Evolutionary conservation across 208 protist species (phyloP).

Genomic region (Naegleria lovaniensis): DNA sequence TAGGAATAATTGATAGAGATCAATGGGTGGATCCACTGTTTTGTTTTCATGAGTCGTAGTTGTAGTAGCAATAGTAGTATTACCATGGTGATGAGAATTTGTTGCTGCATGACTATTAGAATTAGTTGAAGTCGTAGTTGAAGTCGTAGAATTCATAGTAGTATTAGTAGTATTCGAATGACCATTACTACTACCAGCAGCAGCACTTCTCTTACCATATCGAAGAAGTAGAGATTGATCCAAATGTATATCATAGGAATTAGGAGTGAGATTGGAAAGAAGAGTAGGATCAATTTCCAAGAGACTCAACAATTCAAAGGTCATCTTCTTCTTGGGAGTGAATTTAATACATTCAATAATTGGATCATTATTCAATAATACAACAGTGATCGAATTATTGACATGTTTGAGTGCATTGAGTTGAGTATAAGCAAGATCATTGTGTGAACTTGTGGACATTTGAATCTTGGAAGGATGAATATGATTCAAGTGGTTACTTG

Average conservation of each 20-base stretch:
- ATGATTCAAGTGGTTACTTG: too few species aligned
- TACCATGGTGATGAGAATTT: too few species aligned
- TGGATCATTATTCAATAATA: not conserved
- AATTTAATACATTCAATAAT: not conserved
- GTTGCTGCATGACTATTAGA: too few species aligned
- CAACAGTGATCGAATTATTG: not conserved
- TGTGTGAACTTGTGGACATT: too few species aligned
- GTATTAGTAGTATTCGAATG: too few species aligned
- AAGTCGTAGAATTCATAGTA: too few species aligned
- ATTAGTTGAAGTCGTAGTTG: too few species aligned
- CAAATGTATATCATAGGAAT: not conserved
- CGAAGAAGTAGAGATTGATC: not conserved
- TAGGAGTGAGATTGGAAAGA: not conserved
- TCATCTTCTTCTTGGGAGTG: not conserved
- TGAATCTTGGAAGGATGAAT: too few species aligned
- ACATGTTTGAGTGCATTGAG: not conserved
- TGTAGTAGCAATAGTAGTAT: too few species aligned
- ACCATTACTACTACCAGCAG: too few species aligned
- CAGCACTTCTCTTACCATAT: not conserved
- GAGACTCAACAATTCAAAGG: not conserved
- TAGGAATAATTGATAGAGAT: not conserved
- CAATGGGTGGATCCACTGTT: not conserved
- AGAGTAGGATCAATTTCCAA: not conserved
- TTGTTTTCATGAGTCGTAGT: too few species aligned
- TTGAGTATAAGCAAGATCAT: not conserved